Conservation (phyloP, 2,329 filamentous ascomycete species). For the Harringtonia lauricola region DNA sequence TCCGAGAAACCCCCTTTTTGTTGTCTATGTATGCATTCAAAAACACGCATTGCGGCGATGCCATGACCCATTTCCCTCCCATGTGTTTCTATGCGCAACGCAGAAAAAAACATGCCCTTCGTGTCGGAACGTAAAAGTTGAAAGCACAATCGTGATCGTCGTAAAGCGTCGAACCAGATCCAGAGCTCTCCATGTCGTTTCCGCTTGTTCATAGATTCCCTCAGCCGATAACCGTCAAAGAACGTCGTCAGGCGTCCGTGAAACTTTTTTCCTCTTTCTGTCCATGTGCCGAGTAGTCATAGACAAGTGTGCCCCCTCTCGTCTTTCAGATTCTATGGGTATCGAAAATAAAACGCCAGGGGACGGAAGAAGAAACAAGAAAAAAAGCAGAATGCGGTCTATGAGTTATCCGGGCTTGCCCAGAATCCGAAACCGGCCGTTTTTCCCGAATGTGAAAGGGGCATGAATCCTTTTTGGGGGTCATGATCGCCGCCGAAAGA, state of each 20-base stretch:
- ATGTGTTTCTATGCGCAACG: constrained; percentile 17
- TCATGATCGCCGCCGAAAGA: constrained; percentile 25
- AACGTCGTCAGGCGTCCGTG: constrained; percentile 17
- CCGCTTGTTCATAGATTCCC: constrained; percentile 15
- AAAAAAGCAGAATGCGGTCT: constrained; percentile 21
- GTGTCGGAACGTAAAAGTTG: constrained; percentile 15
- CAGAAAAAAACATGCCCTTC: constrained; percentile 21
- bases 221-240: constrained; percentile 18
- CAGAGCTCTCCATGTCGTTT: constrained; percentile 12
- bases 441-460: constrained; percentile 18
- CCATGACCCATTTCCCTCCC: constrained; percentile 18
- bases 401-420: constrained; percentile 24
- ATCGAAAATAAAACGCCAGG: constrained; percentile 23
- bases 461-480: constrained; percentile 16
- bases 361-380: constrained; percentile 21
- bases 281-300: constrained; percentile 12
- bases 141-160: constrained; percentile 29
- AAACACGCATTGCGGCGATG: constrained; percentile 20
- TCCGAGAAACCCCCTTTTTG: constrained; percentile 47
- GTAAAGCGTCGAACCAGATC: constrained; percentile 23
- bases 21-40: constrained; percentile 40
- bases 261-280: constrained; percentile 9
- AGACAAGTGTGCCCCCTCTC: constrained; percentile 14
- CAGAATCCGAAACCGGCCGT: constrained; percentile 23
- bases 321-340: constrained; percentile 26